phyloP scores from a whole-genome alignment of 495 filamentous ascomycete genomes.

The Cudoniella acicularis region DNA sequence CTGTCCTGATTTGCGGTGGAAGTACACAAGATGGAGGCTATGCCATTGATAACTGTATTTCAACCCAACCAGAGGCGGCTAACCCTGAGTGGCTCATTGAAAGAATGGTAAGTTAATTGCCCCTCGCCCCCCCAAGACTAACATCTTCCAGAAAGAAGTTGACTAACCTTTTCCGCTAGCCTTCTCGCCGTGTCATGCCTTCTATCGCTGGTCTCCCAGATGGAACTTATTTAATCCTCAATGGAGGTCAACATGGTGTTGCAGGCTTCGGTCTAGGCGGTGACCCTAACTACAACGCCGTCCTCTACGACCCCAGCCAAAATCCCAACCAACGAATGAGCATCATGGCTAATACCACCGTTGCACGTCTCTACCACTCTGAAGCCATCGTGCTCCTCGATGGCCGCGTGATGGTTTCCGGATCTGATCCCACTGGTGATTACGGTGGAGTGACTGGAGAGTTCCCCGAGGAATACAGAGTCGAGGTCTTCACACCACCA shows the following conservation, averaged over 20 bases:
- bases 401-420: conserved; percentile 61
- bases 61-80: conserved; percentile 52
- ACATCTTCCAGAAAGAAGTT: no score
- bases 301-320: conserved; percentile 58
- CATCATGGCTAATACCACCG: conserved; percentile 61
- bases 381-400: conserved; percentile 63
- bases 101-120: conserved; percentile 47
- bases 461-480: conserved; percentile 57
- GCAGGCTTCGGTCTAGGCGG: conserved; percentile 60
- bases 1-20: conserved; percentile 58
- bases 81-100: conserved; percentile 56
- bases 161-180: no score
- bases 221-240: conserved; percentile 60
- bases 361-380: conserved; percentile 61
- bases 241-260: conserved; percentile 56
- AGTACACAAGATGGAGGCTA: conserved; percentile 42
- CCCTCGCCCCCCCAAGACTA: no score
- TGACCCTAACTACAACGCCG: conserved; percentile 56
- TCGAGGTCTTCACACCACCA: conserved; percentile 62
- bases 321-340: conserved; percentile 53
- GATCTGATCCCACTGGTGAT: conserved; percentile 55
- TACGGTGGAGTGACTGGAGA: conserved; percentile 26
- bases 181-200: conserved; percentile 57
- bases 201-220: conserved; percentile 65
- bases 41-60: conserved; percentile 64